Conservation (phyloP, 2,329 filamentous ascomycete species). For the Botryotinia globosa region DNA sequence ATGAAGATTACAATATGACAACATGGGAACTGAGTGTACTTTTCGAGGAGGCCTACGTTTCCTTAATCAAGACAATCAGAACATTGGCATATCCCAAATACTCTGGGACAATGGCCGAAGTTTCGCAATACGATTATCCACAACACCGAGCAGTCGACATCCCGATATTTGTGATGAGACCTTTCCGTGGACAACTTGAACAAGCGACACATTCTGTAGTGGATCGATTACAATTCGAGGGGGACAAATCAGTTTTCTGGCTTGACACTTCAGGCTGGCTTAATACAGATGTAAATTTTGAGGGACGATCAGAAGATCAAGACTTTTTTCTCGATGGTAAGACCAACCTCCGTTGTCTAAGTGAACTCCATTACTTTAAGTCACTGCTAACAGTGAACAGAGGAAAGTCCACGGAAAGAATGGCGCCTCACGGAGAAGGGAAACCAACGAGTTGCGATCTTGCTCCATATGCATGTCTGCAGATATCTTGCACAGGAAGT, state of each 20-base stretch:
- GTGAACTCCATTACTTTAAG: not conserved
- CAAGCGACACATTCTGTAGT: slow-evolving; percentile 39
- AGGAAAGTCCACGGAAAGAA: slow-evolving; percentile 30
- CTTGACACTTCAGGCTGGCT: slow-evolving; percentile 44
- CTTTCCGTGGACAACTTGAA: slow-evolving; percentile 39
- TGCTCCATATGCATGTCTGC: slow-evolving; percentile 41
- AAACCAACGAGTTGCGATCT: slow-evolving; percentile 40
- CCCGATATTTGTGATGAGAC: slow-evolving; percentile 42
- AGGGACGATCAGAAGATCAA: slow-evolving; percentile 28
- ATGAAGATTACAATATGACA: slow-evolving; percentile 36
- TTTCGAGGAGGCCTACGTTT: slow-evolving; percentile 40
- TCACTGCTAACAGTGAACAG: slow-evolving; percentile 14
- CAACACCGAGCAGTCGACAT: slow-evolving; percentile 32
- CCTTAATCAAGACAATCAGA: slow-evolving; percentile 40
- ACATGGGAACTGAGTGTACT: slow-evolving; percentile 33
- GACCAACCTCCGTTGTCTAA: not conserved
- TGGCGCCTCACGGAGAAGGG: slow-evolving; percentile 39
- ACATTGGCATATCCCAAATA: slow-evolving; percentile 31
- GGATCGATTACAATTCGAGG: slow-evolving; percentile 37
- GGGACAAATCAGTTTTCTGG: slow-evolving; percentile 41
- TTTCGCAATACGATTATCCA: slow-evolving; percentile 22
- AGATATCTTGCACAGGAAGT: slow-evolving; percentile 38
- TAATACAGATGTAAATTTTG: slow-evolving; percentile 32
- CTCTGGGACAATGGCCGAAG: slow-evolving; percentile 19
- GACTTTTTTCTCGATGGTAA: slow-evolving; percentile 38